phyloP scores from a whole-genome alignment of 352 stramenopile genomes.

The Pythium folliculosum region DNA sequence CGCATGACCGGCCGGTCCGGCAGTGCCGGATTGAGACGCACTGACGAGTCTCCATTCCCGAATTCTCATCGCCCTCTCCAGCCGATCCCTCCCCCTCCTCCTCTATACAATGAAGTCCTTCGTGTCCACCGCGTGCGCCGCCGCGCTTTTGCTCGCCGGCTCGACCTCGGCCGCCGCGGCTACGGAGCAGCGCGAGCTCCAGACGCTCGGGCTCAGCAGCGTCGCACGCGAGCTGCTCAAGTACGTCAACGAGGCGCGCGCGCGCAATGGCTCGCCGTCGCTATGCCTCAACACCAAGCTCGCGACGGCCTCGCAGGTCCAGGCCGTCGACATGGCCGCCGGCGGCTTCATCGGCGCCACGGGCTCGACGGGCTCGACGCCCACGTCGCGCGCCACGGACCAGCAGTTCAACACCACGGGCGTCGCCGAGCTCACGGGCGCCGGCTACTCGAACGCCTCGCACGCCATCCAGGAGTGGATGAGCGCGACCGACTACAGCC shows the following conservation, averaged over 20 bases:
- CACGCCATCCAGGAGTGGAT: slow-evolving; percentile 34
- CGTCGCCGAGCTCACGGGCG: slow-evolving; percentile 34
- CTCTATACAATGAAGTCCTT: neutral
- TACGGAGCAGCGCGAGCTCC: neutral
- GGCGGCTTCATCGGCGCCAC: slow-evolving; percentile 25
- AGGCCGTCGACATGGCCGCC: slow-evolving; percentile 29
- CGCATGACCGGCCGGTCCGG: neutral
- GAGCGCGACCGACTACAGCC: slow-evolving; percentile 15
- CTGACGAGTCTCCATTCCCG: neutral
- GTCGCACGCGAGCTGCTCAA: slow-evolving; percentile 16
- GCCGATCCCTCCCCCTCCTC: neutral
- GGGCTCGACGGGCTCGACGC: slow-evolving; percentile 20
- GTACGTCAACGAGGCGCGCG: slow-evolving; percentile 20
- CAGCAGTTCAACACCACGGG: slow-evolving; percentile 36
- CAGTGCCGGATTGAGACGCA: neutral
- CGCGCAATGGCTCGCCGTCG: neutral
- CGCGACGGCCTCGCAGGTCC: slow-evolving; percentile 28
- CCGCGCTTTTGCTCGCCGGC: neutral
- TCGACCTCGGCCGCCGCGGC: neutral
- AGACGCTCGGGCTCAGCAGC: slow-evolving; percentile 4
- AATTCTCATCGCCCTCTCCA: neutral
- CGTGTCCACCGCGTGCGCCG: neutral
- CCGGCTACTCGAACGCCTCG: slow-evolving; percentile 25
- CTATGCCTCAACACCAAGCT: slow-evolving; percentile 34
- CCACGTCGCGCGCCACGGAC: slow-evolving; percentile 28